phyloP scores from a whole-genome alignment of 768 basidiomycete genomes.

The Saitozyma sp. region DNA sequence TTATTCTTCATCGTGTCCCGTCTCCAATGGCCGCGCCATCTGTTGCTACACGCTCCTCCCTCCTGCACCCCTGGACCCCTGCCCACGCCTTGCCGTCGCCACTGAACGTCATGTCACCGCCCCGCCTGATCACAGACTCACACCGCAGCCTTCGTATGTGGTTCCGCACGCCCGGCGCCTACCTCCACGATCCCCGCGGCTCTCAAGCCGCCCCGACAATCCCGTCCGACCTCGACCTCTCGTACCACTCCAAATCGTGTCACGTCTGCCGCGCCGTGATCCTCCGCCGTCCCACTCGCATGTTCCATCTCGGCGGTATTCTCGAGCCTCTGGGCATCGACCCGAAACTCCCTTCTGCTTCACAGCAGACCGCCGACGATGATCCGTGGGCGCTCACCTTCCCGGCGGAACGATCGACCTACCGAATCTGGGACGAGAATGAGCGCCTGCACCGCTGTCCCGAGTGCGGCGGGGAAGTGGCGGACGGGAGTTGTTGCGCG shows the following conservation, averaged over 20 bases:
- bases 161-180: constrained; percentile 34
- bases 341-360: constrained; percentile 17
- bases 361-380: constrained; percentile 7
- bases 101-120: neutral
- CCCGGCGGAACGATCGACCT: constrained; percentile 26
- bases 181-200: constrained; percentile 9
- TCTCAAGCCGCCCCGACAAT: constrained; percentile 1
- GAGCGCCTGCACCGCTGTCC: constrained; percentile 35
- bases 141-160: constrained; percentile 24
- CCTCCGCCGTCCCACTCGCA: constrained; percentile 31
- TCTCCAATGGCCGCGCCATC: too few species aligned
- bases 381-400: constrained; percentile 42
- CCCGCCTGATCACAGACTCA: neutral
- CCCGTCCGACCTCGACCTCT: constrained; percentile 22
- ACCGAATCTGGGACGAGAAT: constrained; percentile 23
- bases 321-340: constrained; percentile 36
- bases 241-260: constrained; percentile 36
- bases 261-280: constrained; percentile 38
- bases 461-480: constrained; percentile 31
- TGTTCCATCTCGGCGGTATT: constrained; percentile 28
- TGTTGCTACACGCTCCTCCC: too few species aligned
- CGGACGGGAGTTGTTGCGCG: constrained; percentile 15
- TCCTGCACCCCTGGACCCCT: too few species aligned
- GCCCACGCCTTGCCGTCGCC: too few species aligned
- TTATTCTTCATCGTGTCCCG: too few species aligned